Base-by-base conservation (phyloP, 495 filamentous ascomycete genomes). In the Melanomma pulvis-pyrius region DNA sequence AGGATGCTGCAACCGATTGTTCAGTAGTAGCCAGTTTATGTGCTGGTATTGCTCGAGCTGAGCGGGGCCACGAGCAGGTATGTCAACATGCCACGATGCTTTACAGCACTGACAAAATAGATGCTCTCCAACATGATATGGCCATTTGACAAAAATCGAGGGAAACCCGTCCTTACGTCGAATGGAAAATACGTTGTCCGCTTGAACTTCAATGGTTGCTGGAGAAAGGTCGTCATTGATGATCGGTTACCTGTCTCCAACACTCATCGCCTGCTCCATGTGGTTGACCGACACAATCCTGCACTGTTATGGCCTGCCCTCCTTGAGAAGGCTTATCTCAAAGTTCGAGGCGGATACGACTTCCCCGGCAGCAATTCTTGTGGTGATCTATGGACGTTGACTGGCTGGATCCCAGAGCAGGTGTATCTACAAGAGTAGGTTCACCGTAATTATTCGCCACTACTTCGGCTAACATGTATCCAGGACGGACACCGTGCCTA, bases 301-400 rank as follows among this genome's bases (percentile, higher is more conserved):
- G 76, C 74, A 19, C 81, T 93, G 39, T 74, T 97, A 22, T 97
- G 92, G 91, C 94, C 93, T n/a, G 92, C 94, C 25, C 79, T 99
- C 28, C 79, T 97, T 34, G 94, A 99, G 76, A 99, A 99, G 73
- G 94, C 94, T 2, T 99, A 98, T 66, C 79, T 99, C n/a, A 99
- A 98, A 78, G 84, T 98, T 8, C 85, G 92, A 22, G 96, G 96
- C 32, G 96, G 94, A 32, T 99, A 99, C 75, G 92, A 98, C 68
- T 98, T 99, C 69, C 94, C 94, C 1, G 94, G 94, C n/a, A 97
- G 93, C 71, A 97, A 99, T 74, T 97, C 93, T 2, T 92, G 90
- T 1, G 97, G 93, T 6, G 94, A 99, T 74, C 77, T 99, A 1
- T 91, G 91, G 80, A 87, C 93, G 13, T 75, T 99, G 52, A 96